Evolutionary conservation across 345 rosid genomes (phyloP).

Genomic region (Nephelium lappaceum): DNA sequence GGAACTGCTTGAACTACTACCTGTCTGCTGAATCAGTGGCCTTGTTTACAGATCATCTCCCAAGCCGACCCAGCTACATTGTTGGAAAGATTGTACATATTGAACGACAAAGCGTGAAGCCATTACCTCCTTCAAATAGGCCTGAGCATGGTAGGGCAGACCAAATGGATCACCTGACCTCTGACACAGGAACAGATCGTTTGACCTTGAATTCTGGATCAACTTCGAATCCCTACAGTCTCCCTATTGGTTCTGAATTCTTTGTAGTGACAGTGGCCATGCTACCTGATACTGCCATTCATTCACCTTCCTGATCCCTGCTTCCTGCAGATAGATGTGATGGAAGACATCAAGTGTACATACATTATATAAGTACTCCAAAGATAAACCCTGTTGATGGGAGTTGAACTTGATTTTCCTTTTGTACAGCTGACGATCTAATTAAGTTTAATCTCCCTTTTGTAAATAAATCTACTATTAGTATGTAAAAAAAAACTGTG

Average conservation of each 20-base stretch:
- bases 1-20: conserved; percentile 73
- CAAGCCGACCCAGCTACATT: conserved; percentile 75
- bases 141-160: conserved; percentile 44
- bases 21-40: conserved; percentile 94
- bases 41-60: conserved; percentile 83
- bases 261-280: conserved; percentile 95
- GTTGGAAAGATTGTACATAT: conserved; percentile 94
- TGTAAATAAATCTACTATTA: conserved; percentile 37
- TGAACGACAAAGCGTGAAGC: conserved; percentile 78
- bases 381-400: conserved; percentile 21
- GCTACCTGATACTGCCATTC: conserved; percentile 87
- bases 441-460: conserved; percentile 38
- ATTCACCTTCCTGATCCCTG: conserved; percentile 85
- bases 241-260: conserved; percentile 85
- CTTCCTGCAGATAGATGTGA: conserved; percentile 71
- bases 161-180: conserved; percentile 42
- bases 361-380: conserved; percentile 16
- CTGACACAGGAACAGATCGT: conserved; percentile 56
- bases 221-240: conserved; percentile 68
- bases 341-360: conserved; percentile 64
- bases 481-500: conserved; percentile 16
- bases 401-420: conserved; percentile 33
- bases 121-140: conserved; percentile 39
- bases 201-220: conserved; percentile 58
- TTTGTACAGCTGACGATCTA: conserved; percentile 52